Conservation (phyloP, 2,329 filamentous ascomycete species). For the Botryotinia calthae region DNA sequence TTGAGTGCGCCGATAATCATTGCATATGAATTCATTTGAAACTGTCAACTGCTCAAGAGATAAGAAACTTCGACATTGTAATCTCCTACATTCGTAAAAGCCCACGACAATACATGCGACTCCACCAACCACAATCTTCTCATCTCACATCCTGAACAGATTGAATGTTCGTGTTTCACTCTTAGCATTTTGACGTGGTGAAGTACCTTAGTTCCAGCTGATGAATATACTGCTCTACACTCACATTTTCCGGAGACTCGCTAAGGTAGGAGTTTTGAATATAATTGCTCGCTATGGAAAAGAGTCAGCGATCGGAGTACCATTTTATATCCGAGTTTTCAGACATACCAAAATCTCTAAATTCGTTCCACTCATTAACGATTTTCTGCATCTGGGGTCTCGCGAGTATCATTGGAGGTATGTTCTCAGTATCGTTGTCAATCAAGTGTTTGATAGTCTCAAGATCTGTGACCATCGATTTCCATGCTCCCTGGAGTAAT, state of each 20-base stretch:
- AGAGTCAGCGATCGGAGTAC: neutral
- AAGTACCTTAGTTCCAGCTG: neutral
- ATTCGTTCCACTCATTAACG: slow-evolving; percentile 2
- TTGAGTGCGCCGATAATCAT: neutral
- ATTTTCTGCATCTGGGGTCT: slow-evolving; percentile 2
- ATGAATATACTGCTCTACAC: slow-evolving; percentile 5
- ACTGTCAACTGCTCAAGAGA: neutral
- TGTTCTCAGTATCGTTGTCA: neutral
- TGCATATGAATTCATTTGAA: neutral
- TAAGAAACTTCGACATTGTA: neutral
- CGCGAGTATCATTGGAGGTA: slow-evolving; percentile 4
- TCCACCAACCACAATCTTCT: no score
- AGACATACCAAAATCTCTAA: slow-evolving; percentile 5
- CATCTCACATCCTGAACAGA: neutral
- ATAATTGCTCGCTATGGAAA: neutral
- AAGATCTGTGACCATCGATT: neutral
- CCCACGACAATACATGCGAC: neutral
- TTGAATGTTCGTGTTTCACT: neutral
- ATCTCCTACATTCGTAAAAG: neutral
- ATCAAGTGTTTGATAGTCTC: slow-evolving; percentile 1
- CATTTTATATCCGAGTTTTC: no score
- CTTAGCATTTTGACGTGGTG: neutral
- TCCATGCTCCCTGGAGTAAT: slow-evolving; percentile 4
- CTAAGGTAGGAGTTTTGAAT: slow-evolving; percentile 6
- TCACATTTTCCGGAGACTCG: neutral